Conservation (phyloP, 495 filamentous ascomycete species). For the Articulospora tetracladia region DNA sequence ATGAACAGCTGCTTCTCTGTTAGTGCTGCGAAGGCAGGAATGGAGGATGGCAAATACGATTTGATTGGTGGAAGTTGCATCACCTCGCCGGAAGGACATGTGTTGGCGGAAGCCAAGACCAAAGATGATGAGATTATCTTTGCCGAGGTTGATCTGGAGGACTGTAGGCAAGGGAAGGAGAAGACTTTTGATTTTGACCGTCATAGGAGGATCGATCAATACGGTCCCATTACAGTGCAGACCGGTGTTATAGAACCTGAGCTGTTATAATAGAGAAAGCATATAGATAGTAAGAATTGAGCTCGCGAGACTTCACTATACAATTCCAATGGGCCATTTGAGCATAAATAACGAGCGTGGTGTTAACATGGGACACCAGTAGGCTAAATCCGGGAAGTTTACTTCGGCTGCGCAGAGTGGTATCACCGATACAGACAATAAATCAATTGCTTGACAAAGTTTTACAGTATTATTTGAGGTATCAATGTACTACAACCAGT, state of each 20-base stretch:
- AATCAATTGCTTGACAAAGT: too few species aligned
- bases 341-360: too few species aligned
- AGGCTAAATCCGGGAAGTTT: too few species aligned
- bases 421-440: too few species aligned
- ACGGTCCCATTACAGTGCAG: slow-evolving; percentile 34
- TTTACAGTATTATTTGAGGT: background rate
- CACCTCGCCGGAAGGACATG: slow-evolving; percentile 43
- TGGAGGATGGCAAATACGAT: slow-evolving; percentile 41
- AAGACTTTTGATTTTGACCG: slow-evolving; percentile 43
- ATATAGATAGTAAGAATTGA: background rate
- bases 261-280: slow-evolving; percentile 4
- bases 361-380: too few species aligned
- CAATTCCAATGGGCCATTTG: too few species aligned
- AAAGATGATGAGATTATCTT: slow-evolving; percentile 43
- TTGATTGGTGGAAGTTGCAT: slow-evolving; percentile 47
- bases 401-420: too few species aligned
- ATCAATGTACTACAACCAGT: slow-evolving; percentile 17
- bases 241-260: slow-evolving; percentile 42
- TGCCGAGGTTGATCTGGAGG: slow-evolving; percentile 40
- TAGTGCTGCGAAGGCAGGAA: slow-evolving; percentile 37
- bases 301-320: background rate
- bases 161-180: slow-evolving; percentile 40
- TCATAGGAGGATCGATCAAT: slow-evolving; percentile 43
- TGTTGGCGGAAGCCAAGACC: slow-evolving; percentile 39
- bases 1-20: slow-evolving; percentile 46